Evolutionary conservation across 2,329 filamentous ascomycete genomes (phyloP), one percentile per base, ranked within the genome.

Genomic region (Diaporthe sp.): DNA sequence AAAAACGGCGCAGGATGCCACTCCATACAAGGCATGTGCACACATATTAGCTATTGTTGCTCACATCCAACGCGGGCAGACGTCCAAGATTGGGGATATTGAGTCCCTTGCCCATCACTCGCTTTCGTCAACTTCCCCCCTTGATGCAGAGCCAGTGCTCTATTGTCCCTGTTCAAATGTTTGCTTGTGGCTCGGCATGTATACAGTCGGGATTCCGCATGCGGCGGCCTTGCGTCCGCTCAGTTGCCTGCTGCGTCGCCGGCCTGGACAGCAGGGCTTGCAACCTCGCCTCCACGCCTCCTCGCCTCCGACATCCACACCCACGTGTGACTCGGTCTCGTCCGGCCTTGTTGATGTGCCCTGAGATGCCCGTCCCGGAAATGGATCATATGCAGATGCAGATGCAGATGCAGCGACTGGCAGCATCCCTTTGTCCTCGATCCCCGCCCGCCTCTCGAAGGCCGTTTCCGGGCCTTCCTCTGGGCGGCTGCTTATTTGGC

Each of bases 111-210:
- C 9, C n/a, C 19, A 38, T 52, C 61, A 25, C 45, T 52, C 22
- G 64, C 45, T 68, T 68, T 38, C 45, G 33, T 68, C 64, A 10
- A 54, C 33, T 40, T n/a, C n/a, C n/a, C 45, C 64, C 54, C 17
- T 33, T 15, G 12, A 28, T 35, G 30, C 64, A 54, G n/a, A 22
- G 22, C 64, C 13, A 30, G 22, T 30, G 17, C 25, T 17, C 15
- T 22, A 47, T 66, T 47, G 28, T 66, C 19, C 19, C 38, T n/a
- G n/a, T n/a, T n/a, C n/a, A n/a, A n/a, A n/a, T n/a, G 40, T 13
- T 22, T 45, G 40, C 40, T 45, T 19, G 4, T 64, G 17, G 60
- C 40, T 30, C 38, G 47, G 28, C 40, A 47, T 58, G 40, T 3
- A 12, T 17, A 22, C 40, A 15, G 25, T 33, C 25, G 28, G 17